Conservation (phyloP, 306 rosid genomes). For the Cicer yamashitae region DNA sequence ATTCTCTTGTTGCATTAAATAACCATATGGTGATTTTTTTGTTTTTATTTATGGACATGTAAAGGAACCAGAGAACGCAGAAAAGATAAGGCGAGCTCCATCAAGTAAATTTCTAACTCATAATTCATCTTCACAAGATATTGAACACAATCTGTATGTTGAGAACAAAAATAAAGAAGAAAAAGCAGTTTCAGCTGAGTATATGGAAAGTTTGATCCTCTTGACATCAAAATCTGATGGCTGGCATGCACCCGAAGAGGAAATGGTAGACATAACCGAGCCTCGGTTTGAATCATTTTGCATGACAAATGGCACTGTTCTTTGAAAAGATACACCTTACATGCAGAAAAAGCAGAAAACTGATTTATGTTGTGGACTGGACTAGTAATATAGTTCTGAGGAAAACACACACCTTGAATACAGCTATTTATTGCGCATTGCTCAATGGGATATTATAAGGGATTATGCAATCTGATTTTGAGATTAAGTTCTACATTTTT, state of each 20-base stretch:
- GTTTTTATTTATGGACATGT: conserved; percentile 43
- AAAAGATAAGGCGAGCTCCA: conserved; percentile 53
- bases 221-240: conserved; percentile 60
- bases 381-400: conserved; percentile 3
- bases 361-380: not conserved
- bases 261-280: conserved; percentile 84
- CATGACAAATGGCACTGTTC: conserved; percentile 53
- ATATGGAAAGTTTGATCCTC: conserved; percentile 60
- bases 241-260: conserved; percentile 62
- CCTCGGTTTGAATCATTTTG: conserved; percentile 86
- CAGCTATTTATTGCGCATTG: not conserved
- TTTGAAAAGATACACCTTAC: conserved; percentile 37
- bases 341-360: not conserved
- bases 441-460: conserved; percentile 30
- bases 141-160: conserved; percentile 42
- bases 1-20: conserved; percentile 32
- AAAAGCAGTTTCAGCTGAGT: conserved; percentile 56
- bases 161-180: conserved; percentile 47
- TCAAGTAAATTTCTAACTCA: conserved; percentile 47
- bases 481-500: conserved; percentile 32
- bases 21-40: conserved; percentile 39
- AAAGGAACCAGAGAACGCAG: conserved; percentile 52
- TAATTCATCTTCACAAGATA: conserved; percentile 51
- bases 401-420: not conserved
- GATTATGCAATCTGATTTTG: conserved; percentile 38